Percentiles rank a stretch among this genome's conserved stretches.
These are phyloP conservation scores for Beauveria brongniartii DNA, from an alignment of 2,329 filamentous ascomycete species.

Conservation along the genomic window DNA sequence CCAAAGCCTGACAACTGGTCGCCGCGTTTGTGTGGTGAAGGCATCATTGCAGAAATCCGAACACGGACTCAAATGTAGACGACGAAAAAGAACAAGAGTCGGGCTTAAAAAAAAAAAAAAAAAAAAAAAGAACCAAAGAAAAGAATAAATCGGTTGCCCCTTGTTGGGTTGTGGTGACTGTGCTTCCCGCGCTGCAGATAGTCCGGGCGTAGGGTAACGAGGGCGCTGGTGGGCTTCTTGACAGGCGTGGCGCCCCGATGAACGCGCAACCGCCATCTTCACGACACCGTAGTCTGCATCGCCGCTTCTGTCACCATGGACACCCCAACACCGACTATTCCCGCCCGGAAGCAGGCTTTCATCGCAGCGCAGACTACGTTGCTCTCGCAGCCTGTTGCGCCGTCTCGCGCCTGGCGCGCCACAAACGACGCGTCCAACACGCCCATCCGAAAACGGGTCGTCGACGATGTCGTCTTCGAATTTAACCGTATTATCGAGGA, in stretches of 20 bases:
- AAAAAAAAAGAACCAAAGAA: background rate
- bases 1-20: too few relatives aligned
- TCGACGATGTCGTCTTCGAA: conserved; percentile 49
- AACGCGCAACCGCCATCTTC: background rate
- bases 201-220: too few relatives aligned
- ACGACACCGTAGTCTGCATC: background rate
- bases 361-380: conserved; percentile 53
- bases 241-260: background rate
- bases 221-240: background rate
- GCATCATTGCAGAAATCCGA: too few relatives aligned
- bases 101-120: too few relatives aligned
- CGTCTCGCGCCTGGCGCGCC: conserved; percentile 45
- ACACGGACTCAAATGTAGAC: too few relatives aligned
- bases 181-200: too few relatives aligned
- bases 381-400: conserved; percentile 50
- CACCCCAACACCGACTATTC: conserved; percentile 40
- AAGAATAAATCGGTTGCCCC: background rate
- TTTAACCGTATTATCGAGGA: conserved; percentile 56
- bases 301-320: background rate
- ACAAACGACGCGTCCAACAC: conserved; percentile 35
- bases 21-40: too few relatives aligned
- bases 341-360: conserved; percentile 57
- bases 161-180: too few relatives aligned
- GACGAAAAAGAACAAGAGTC: too few relatives aligned
- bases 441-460: conserved; percentile 37